phyloP scores from a whole-genome alignment of 2,329 filamentous ascomycete species.

The Talaromyces pinophilus region DNA sequence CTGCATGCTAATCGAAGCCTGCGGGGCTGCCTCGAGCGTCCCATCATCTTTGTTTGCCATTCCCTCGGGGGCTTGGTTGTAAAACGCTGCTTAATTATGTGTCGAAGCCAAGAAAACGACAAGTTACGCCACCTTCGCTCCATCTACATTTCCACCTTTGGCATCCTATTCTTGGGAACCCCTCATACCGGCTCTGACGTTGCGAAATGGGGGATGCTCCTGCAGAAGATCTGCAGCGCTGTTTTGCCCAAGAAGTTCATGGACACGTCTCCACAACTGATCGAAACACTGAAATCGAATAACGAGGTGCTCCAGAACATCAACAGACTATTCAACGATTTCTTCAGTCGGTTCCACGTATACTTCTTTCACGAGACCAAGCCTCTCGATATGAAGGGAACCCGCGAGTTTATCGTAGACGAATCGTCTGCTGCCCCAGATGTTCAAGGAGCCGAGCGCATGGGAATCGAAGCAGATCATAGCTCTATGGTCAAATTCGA shows the following conservation, averaged over 20 bases:
- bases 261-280: slow-evolving; percentile 66
- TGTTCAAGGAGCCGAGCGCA: slow-evolving; percentile 68
- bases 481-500: slow-evolving; percentile 73
- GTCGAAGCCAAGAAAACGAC: slow-evolving; percentile 60
- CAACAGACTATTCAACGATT: slow-evolving; percentile 70
- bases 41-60: slow-evolving; percentile 76
- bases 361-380: slow-evolving; percentile 77
- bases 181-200: slow-evolving; percentile 71
- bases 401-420: slow-evolving; percentile 67
- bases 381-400: slow-evolving; percentile 67
- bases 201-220: slow-evolving; percentile 66
- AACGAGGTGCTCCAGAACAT: slow-evolving; percentile 75
- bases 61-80: slow-evolving; percentile 72
- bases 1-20: slow-evolving; percentile 63
- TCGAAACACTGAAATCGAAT: slow-evolving; percentile 70
- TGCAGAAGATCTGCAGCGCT: slow-evolving; percentile 68
- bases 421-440: slow-evolving; percentile 68
- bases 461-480: slow-evolving; percentile 74
- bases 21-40: slow-evolving; percentile 56
- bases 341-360: slow-evolving; percentile 69
- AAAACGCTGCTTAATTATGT: slow-evolving; percentile 69
- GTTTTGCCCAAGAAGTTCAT: slow-evolving; percentile 67
- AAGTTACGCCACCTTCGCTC: slow-evolving; percentile 66
- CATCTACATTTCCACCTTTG: slow-evolving; percentile 73
- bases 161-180: slow-evolving; percentile 74